A percentile compares a stretch with the other conserved stretches of the same genome.
These are phyloP conservation scores for Salinomyces thailandicus DNA, from an alignment of 2,329 filamentous ascomycete species.

Conservation along the genomic window DNA sequence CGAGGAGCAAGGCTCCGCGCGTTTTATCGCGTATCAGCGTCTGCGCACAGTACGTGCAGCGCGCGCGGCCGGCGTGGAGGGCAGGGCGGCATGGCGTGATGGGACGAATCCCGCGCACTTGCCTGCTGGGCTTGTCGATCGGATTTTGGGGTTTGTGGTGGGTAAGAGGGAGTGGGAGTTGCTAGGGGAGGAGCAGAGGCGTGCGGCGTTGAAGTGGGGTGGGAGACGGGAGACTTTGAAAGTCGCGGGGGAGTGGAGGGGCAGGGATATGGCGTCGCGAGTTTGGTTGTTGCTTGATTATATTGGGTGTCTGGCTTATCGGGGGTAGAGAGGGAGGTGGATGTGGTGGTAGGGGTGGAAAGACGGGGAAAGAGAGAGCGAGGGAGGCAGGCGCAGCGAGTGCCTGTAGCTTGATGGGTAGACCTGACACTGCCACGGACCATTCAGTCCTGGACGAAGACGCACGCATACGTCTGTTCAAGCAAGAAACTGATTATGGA, in stretches of 20 bases:
- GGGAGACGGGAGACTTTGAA: slow-evolving; percentile 23
- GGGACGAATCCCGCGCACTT: slow-evolving; percentile 17
- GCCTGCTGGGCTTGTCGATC: slow-evolving; percentile 23
- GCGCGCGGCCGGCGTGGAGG: slow-evolving; percentile 1
- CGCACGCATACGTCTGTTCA: too few species aligned
- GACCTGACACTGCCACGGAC: too few species aligned
- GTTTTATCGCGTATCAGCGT: slow-evolving; percentile 21
- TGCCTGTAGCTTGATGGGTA: too few species aligned
- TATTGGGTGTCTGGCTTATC: slow-evolving; percentile 30
- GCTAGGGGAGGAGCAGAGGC: slow-evolving; percentile 26
- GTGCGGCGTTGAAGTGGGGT: slow-evolving; percentile 25
- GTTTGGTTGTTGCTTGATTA: slow-evolving; percentile 30
- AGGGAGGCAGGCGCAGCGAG: too few species aligned
- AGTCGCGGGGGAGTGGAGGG: slow-evolving; percentile 25
- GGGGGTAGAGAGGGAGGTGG: slow-evolving; percentile 4
- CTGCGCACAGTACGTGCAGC: slow-evolving; percentile 6
- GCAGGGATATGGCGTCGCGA: slow-evolving; percentile 27
- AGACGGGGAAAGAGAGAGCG: too few species aligned
- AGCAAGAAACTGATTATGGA: too few species aligned
- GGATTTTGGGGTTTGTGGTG: slow-evolving; percentile 20
- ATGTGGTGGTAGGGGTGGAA: too few species aligned
- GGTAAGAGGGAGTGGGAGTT: slow-evolving; percentile 14
- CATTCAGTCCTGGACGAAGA: too few species aligned
- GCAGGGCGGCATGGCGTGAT: slow-evolving; percentile 17
- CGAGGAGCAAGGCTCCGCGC: slow-evolving; percentile 10